Evolutionary conservation across 352 stramenopile genomes (phyloP), one percentile per base, ranked within the genome.

Genomic region (Globisporangium iwayamae): DNA sequence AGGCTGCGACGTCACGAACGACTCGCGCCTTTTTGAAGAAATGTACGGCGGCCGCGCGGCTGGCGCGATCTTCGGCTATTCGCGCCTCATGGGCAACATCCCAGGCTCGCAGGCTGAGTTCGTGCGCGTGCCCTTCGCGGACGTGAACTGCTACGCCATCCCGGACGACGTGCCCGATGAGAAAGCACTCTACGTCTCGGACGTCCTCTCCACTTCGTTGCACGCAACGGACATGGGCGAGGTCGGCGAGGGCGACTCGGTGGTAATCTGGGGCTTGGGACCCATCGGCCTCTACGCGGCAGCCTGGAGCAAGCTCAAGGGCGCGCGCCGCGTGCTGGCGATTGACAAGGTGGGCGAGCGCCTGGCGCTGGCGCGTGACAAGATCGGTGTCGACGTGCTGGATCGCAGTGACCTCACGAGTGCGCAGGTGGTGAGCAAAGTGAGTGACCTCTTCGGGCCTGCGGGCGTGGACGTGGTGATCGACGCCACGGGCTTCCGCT

Each of bases 81-180:
- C 74, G 6, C 73, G 72, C 1, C 65, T 89, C 71, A 51, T 83
- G 34, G 78, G 75, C 61, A 86, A 81, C 57, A 66, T 90, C 6
- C 81, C 83, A 0, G 85, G 85, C 60, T 76, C 81, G 28, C 79
- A 91, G 59, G 85, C 85, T 18, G 79, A 94, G 74, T 92, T 75
- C 50, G 79, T 91, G 22, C 79, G 84, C 32, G 85, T 93, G 63
- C 85, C 85, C 2, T 89, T 84, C 50, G 85, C 64, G 5, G 83
- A 93, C 38, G 60, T 79, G 34, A 93, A 90, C 71, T 90, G 81
- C 66, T 81, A 80, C 62, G 80, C 78, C 66, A 41, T 91, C 18
- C 83, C 83, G 9, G 71, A 76, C 18, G 66, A 69, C 45, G 65
- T 91, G 13, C 66, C 68, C 7, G 78, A 89, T 25, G 79, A 91